These are phyloP conservation scores for Syzygium aromaticum DNA, from an alignment of 345 rosid genomes.

Conservation along the genomic window DNA sequence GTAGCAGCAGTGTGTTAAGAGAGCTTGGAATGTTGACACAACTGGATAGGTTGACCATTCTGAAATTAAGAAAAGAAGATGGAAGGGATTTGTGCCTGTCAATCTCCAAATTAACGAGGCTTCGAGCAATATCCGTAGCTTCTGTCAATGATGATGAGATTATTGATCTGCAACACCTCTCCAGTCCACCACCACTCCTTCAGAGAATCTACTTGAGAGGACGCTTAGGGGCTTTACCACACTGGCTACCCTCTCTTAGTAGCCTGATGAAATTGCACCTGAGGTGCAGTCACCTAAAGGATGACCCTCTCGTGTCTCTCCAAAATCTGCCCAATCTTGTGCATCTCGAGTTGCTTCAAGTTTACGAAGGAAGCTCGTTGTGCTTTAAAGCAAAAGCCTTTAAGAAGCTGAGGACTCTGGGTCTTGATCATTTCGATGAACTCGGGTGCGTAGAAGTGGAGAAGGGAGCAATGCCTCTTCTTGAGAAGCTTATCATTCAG, in stretches of 20 bases:
- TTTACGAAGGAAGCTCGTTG: conserved; percentile 10
- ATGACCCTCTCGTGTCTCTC: conserved; percentile 22
- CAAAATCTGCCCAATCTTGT: conserved; percentile 24
- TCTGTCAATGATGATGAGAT: conserved; percentile 14
- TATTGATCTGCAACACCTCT: conserved; percentile 21
- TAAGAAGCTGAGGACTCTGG: conserved; percentile 18
- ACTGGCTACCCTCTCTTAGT: conserved; percentile 19
- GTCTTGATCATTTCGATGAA: conserved; percentile 21
- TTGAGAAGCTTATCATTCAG: conserved; percentile 20
- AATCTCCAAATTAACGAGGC: conserved; percentile 13
- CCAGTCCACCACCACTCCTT: conserved; percentile 21
- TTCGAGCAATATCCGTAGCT: conserved; percentile 20
- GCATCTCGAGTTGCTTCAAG: conserved; percentile 24
- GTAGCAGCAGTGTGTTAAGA: not conserved
- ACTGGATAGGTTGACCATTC: conserved; percentile 28
- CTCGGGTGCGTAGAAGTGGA: conserved; percentile 11
- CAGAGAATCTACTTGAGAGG: conserved; percentile 23
- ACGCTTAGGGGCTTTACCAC: conserved; percentile 13
- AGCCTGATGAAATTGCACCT: conserved; percentile 19
- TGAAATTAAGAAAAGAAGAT: conserved; percentile 23
- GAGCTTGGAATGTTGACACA: conserved; percentile 30
- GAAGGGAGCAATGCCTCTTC: conserved; percentile 18
- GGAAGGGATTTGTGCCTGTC: conserved; percentile 23
- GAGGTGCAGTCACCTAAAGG: conserved; percentile 15
- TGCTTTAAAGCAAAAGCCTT: conserved; percentile 16